Evolutionary conservation across 1,284 basidiomycete species (phyloP).

Genomic region (Cerioporus squamosus): DNA sequence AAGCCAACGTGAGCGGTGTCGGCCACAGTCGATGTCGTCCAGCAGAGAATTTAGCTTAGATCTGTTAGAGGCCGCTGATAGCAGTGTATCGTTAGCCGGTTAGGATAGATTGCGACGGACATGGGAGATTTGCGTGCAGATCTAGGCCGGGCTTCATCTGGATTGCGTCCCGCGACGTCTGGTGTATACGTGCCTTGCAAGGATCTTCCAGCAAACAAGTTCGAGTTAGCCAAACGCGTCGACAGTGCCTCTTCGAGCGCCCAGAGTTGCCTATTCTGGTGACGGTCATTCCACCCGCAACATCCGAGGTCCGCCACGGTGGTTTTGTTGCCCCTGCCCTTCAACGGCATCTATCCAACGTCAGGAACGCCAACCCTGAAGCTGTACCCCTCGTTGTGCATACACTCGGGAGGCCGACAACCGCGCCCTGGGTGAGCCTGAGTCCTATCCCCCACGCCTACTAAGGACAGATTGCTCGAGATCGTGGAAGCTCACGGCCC

Average conservation of each 20-base stretch:
- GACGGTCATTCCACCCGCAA: conserved; percentile 8
- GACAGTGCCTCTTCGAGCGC: background rate
- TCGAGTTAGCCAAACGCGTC: background rate
- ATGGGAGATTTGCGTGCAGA: conserved; percentile 20
- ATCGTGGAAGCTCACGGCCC: conserved; percentile 4
- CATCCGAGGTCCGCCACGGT: conserved; percentile 2
- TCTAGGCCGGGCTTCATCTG: conserved; percentile 14
- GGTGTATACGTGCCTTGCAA: conserved; percentile 14
- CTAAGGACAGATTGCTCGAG: conserved; percentile 11
- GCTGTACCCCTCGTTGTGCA: background rate
- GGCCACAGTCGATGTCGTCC: no score
- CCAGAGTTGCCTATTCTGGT: conserved; percentile 6
- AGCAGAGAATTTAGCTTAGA: background rate
- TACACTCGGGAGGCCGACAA: background rate
- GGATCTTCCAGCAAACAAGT: conserved; percentile 1
- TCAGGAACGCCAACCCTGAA: background rate
- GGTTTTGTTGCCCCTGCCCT: background rate
- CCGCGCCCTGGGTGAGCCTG: background rate
- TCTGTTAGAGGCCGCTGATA: background rate
- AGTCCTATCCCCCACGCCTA: background rate
- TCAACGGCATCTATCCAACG: background rate
- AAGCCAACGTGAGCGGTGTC: no score
- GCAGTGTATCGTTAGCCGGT: conserved; percentile 18
- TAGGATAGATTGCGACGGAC: conserved; percentile 15
- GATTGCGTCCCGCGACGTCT: conserved; percentile 20